Percentiles rank a stretch among this genome's conserved stretches.
phyloP scores from a whole-genome alignment of 169 alveolate genomes.

The Eimeria necatrix region DNA sequence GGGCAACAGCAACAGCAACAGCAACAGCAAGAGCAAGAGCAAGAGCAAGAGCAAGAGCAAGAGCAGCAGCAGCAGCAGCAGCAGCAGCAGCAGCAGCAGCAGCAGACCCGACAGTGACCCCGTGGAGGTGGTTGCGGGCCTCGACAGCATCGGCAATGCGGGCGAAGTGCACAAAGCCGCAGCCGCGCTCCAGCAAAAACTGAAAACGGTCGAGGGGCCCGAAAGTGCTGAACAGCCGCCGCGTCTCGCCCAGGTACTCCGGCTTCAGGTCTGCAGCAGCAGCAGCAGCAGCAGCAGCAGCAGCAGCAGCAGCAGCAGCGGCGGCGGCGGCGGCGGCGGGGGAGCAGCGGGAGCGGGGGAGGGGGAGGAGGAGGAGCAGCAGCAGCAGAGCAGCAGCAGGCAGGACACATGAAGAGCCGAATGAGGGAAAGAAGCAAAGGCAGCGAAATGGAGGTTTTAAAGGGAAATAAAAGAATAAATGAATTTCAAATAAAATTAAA shows the following conservation, averaged over 20 bases:
- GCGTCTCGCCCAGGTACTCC: neutral
- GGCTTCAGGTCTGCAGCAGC: neutral
- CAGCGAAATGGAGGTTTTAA: too few species aligned
- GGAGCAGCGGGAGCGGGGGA: neutral
- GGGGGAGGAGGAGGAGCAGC: neutral
- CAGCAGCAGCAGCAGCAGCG: neutral
- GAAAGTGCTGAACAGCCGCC: constrained; percentile 45
- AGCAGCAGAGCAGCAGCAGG: too few species aligned
- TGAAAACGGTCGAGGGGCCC: constrained; percentile 50
- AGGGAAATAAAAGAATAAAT: neutral
- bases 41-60: constrained; percentile 2
- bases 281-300: neutral
- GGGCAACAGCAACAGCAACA: neutral
- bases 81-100: neutral
- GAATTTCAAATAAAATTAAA: too few species aligned
- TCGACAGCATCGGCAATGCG: constrained; percentile 43
- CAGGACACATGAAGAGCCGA: neutral
- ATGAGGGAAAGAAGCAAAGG: neutral
- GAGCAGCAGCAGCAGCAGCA: constrained; percentile 18
- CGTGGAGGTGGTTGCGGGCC: constrained; percentile 77
- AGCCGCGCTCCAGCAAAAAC: constrained; percentile 44
- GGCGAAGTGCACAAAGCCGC: constrained; percentile 71
- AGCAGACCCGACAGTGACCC: constrained; percentile 62
- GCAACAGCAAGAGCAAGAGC: neutral
- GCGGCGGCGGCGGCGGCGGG: neutral